Base-by-base conservation (phyloP, 2,329 filamentous ascomycete species). In the Cercospora citrullina region DNA sequence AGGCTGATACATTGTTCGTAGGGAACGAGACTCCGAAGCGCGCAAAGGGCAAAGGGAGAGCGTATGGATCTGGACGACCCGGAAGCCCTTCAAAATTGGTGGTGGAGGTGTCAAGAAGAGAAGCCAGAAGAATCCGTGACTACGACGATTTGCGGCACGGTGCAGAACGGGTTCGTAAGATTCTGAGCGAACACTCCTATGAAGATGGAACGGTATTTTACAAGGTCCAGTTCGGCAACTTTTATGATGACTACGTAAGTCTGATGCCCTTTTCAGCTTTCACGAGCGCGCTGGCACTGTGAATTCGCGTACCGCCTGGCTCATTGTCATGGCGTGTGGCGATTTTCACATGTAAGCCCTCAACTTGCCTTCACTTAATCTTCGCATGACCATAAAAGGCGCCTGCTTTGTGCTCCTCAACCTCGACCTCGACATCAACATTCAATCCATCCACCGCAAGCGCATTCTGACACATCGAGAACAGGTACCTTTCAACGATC, bases 401-500 rank as follows among this genome's bases (percentile, higher is more conserved):
- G 16, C n/a, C 59, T 26, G 48, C 48, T 23, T 53, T 16, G 21
- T 39, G 12, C 12, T 53, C 48, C 10, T 53, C 23, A 23, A 28
- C 48, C 23, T 53, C 48, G 18, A 21, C 33, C 23, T 28, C 39
- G 39, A 42, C 59, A 21, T 28, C 33, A 9, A 61, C 36, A 61
- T n/a, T 26, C 36, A 39, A 39, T n/a, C 14, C 16, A 28, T 23
- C 36, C 16, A 39, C 16, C n/a, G 14, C 48, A 55, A 53, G n/a
- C 42, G 28, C 48, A 18, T 31, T 64, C 61, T 64, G 23, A 62
- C 39, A 5, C 31, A 33, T 48, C 59, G 21, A 57, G 64, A 63
- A 26, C 62, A 87, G 85, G 76, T 86, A 10, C 72, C 79, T 14
- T 81, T 83, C 33, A 77, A 83, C 36, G 75, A 82, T 33, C 77